Conservation (phyloP, 2,329 filamentous ascomycete genomes). For the Anisogramma anomala region DNA sequence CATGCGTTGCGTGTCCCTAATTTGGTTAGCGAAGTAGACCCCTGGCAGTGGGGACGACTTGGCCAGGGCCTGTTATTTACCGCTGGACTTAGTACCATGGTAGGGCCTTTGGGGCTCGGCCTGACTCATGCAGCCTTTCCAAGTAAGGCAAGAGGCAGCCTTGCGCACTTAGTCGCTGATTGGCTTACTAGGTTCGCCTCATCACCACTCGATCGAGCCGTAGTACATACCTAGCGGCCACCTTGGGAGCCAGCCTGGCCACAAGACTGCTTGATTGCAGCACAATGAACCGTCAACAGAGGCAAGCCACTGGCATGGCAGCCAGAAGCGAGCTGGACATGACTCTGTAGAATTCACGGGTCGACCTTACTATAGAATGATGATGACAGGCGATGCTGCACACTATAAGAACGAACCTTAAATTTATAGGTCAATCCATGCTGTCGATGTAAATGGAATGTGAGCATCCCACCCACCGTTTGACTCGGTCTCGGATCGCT, state of each 20-base stretch:
- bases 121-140: slow-evolving; percentile 9
- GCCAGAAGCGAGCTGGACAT: background rate
- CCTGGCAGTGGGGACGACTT: too few relatives aligned
- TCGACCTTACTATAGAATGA: background rate
- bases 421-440: too few relatives aligned
- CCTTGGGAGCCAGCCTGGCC: background rate
- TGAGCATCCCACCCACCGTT: background rate
- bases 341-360: background rate
- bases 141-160: slow-evolving; percentile 12
- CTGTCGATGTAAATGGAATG: background rate
- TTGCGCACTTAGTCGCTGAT: slow-evolving; percentile 8
- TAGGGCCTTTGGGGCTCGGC: background rate
- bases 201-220: too few relatives aligned
- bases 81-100: background rate
- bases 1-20: too few relatives aligned
- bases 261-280: too few relatives aligned
- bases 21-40: too few relatives aligned
- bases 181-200: background rate
- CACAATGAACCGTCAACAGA: background rate
- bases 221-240: too few relatives aligned
- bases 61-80: too few relatives aligned
- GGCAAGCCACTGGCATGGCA: background rate
- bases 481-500: too few relatives aligned
- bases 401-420: too few relatives aligned
- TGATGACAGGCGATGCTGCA: too few relatives aligned